A percentile compares a stretch with the other conserved stretches of the same genome.
phyloP scores from a whole-genome alignment of 805 yeast genomes.

The Schizosaccharomyces lindneri region DNA sequence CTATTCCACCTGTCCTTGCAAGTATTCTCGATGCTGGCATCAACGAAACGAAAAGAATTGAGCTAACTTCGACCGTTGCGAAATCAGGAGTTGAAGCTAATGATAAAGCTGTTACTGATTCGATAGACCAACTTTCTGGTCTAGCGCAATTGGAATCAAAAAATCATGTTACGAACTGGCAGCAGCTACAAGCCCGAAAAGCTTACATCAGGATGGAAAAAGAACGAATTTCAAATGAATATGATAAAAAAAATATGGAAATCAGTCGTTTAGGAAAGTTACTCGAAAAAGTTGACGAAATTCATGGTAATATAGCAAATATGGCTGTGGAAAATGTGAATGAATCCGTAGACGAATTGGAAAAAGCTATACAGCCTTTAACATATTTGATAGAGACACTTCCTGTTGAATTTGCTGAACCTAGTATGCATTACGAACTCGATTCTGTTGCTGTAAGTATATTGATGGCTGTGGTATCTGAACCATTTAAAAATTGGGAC shows the following conservation, averaged over 20 bases:
- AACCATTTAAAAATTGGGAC: slow-evolving; percentile 16
- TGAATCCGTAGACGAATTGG: not conserved
- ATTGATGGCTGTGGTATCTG: slow-evolving; percentile 7
- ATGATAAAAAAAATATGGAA: slow-evolving; percentile 5
- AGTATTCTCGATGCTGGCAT: slow-evolving; percentile 11
- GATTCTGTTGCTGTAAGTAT: not conserved
- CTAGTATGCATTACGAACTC: not conserved
- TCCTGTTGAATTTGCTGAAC: not conserved
- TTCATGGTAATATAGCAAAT: too few relatives aligned
- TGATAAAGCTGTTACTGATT: not conserved
- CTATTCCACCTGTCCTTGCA: not conserved
- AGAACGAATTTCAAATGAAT: slow-evolving; percentile 3
- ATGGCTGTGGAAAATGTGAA: too few relatives aligned
- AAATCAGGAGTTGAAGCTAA: not conserved
- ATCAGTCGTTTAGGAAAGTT: slow-evolving; percentile 6
- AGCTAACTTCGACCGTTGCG: not conserved
- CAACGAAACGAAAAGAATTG: slow-evolving; percentile 5
- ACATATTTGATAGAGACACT: not conserved
- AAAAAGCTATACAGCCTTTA: not conserved
- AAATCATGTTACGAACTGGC: slow-evolving; percentile 8
- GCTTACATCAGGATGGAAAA: slow-evolving; percentile 5
- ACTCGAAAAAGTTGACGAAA: not conserved
- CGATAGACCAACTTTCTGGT: slow-evolving; percentile 4
- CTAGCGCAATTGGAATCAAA: slow-evolving; percentile 7
- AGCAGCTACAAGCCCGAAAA: slow-evolving; percentile 5